Evolutionary conservation across 2,329 filamentous ascomycete species (phyloP), one percentile per base, ranked within the genome.

Genomic region (Fusarium protoensiforme): DNA sequence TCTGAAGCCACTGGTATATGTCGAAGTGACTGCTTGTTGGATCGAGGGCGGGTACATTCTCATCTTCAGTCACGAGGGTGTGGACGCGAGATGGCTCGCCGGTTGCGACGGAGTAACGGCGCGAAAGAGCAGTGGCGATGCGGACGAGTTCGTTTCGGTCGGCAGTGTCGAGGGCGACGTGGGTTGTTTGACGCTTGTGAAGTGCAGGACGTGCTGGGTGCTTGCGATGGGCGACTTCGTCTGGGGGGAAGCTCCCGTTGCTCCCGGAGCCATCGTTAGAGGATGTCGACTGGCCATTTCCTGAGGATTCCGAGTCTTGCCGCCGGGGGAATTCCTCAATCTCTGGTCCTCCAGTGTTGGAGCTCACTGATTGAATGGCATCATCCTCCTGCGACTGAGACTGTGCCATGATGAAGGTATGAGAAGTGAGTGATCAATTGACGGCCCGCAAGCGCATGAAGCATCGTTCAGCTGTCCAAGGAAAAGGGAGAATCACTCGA

Each of bases 11-110:
- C 67, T 82, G 83, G 9, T 79, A 69, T 14, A 85, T 74, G 61
- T 85, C 83, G 54, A 87, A 87, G 22, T 79, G 72, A 18, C 77
- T 74, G 69, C 79, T 81, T 2, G 78, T 70, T 0, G 85, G 85
- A 61, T 86, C 79, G 2, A 85, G 67, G 4, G 76, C 74, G 0
- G 83, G 79, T 29, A 83, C 81, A 38, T 78, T 69, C 33, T 78
- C 78, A 31, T 78, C 76, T 16, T 75, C 46, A 10, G 62, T 67
- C 5, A 67, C 70, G 10, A 80, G 75, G 0, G 75, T 68, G 38
- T 70, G 64, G 31, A 61, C 58, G 7, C 58, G 71, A 1, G 59
- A 62, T 1, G 67, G 59, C 2, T 65, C 74, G n/a, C 64, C 71
- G 6, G 73, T 72, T 14, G 75, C 71, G 36, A 71, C 72, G 8